Evolutionary conservation across 2,329 filamentous ascomycete species (phyloP).

Genomic region (Pseudocercospora pini-densiflorae): DNA sequence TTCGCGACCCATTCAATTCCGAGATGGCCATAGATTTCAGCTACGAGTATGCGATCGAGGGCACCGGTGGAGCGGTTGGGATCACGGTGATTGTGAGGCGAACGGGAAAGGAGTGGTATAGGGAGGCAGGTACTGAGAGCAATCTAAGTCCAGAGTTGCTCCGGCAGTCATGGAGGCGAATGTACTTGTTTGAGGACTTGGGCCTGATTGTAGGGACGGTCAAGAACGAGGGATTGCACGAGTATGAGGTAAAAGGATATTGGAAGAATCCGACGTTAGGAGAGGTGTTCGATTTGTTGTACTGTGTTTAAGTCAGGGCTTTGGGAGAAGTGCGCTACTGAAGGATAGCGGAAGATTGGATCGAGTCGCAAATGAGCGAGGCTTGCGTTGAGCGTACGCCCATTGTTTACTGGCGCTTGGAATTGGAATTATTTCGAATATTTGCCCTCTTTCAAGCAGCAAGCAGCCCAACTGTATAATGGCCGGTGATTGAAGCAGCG

Average conservation of each 20-base stretch:
- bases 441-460: no score
- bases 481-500: no score
- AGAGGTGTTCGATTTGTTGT: background rate
- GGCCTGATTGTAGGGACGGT: background rate
- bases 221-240: background rate
- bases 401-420: no score
- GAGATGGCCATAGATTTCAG: background rate
- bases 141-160: background rate
- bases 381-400: no score
- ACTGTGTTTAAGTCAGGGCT: background rate
- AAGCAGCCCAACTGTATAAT: no score
- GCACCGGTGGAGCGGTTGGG: background rate
- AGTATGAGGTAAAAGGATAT: background rate
- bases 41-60: background rate
- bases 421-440: no score
- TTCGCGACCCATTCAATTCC: background rate
- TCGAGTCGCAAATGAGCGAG: no score
- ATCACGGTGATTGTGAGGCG: background rate
- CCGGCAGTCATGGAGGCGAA: background rate
- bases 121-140: background rate
- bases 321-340: no score
- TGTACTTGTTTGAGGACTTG: background rate
- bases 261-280: background rate
- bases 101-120: background rate
- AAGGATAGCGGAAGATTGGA: no score